Evolutionary conservation across 2,329 filamentous ascomycete species (phyloP).

Genomic region (Epichloe hybrida): DNA sequence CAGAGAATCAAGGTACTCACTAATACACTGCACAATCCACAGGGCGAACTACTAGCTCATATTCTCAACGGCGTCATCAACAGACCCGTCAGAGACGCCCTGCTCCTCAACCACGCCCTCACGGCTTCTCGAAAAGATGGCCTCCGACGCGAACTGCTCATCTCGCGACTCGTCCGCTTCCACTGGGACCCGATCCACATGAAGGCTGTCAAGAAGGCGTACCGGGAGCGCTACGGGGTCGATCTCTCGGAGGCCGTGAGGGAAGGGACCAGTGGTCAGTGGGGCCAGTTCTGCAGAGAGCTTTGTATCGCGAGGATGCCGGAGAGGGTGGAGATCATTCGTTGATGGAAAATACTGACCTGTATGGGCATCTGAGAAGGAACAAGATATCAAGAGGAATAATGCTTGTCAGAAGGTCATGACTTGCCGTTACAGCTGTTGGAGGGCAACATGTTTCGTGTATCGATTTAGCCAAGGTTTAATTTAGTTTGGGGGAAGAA

Average conservation of each 20-base stretch:
- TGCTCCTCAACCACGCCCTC: slow-evolving; percentile 83
- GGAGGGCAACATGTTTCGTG: too few species aligned
- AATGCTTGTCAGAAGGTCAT: too few species aligned
- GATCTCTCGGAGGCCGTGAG: slow-evolving; percentile 66
- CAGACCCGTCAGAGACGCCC: slow-evolving; percentile 79
- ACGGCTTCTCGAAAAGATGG: slow-evolving; percentile 56
- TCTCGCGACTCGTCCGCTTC: slow-evolving; percentile 72
- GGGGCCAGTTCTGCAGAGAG: slow-evolving; percentile 62
- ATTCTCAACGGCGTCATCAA: slow-evolving; percentile 96
- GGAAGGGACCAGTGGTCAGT: slow-evolving; percentile 63
- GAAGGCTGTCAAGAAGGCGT: slow-evolving; percentile 65
- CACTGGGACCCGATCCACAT: slow-evolving; percentile 88
- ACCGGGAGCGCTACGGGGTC: slow-evolving; percentile 60
- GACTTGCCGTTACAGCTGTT: too few species aligned
- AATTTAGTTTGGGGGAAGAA: too few species aligned
- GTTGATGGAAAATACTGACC: background rate
- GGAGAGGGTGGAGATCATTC: slow-evolving; percentile 11
- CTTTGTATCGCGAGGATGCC: slow-evolving; percentile 51
- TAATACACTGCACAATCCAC: background rate
- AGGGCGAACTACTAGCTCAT: slow-evolving; percentile 91
- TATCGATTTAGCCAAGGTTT: too few species aligned
- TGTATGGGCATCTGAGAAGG: background rate
- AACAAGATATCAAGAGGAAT: too few species aligned
- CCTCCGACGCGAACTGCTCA: slow-evolving; percentile 72
- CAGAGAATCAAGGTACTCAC: too few species aligned